phyloP scores from a whole-genome alignment of 306 rosid genomes.

The Delonix regia region DNA sequence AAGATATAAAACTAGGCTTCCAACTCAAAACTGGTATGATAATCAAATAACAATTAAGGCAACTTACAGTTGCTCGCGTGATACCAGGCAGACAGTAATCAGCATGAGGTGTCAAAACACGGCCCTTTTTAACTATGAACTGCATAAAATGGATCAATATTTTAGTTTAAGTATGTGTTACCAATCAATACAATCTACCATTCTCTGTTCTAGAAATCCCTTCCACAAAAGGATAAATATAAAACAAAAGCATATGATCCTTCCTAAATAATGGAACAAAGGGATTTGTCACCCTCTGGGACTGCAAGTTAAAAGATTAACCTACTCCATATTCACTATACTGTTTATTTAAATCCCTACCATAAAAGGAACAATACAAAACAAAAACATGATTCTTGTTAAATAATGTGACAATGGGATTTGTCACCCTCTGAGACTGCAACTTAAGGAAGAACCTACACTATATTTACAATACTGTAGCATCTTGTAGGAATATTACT shows the following conservation, averaged over 20 bases:
- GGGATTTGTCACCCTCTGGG: not conserved
- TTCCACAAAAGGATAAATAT: not conserved
- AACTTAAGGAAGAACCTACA: not conserved
- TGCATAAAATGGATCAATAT: slow-evolving; percentile 39
- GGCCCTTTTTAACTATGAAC: slow-evolving; percentile 81
- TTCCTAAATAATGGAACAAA: slow-evolving; percentile 12
- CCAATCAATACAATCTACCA: slow-evolving; percentile 9
- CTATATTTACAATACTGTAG: not conserved
- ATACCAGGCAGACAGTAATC: slow-evolving; percentile 93
- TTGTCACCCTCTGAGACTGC: slow-evolving; percentile 1
- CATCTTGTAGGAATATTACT: not conserved
- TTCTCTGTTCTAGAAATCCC: not conserved
- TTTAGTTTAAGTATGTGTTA: slow-evolving; percentile 1
- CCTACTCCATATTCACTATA: not conserved
- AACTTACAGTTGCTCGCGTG: slow-evolving; percentile 77
- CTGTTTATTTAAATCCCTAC: not conserved
- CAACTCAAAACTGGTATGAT: not conserved
- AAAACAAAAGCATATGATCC: not conserved
- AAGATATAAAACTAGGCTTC: not conserved
- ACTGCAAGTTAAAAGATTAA: not conserved
- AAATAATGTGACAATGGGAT: not conserved
- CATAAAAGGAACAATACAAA: not conserved
- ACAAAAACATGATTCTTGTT: slow-evolving; percentile 4
- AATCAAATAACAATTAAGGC: slow-evolving; percentile 20
- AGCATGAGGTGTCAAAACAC: slow-evolving; percentile 79